Evolutionary conservation across 495 filamentous ascomycete species (phyloP), one percentile per base, ranked within the genome.

Genomic region (Aspergillus ostianus): DNA sequence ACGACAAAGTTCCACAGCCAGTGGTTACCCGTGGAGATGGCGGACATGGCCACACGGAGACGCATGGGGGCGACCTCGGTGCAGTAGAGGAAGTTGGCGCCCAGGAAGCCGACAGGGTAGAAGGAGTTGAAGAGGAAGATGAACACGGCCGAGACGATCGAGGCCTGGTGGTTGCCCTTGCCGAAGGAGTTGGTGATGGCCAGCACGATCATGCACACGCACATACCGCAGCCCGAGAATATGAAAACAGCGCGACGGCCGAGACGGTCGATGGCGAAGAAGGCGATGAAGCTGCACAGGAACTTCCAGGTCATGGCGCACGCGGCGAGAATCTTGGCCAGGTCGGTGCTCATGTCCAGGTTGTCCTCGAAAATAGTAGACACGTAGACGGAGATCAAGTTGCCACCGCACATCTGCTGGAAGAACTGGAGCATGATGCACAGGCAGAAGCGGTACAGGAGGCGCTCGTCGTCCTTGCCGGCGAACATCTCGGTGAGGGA

Each of bases 91-190:
- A 84, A 87, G 56, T 83, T 83, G 30, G 76, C 79, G 29, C 83
- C 83, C 8, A 84, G 68, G 73, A 83, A 87, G 6, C 83, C 84
- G 58, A 82, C 71, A 4, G 83, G 81, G 65, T 84, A 82, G 75
- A 86, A 87, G 46, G 73, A 69, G 67, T 84, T 84, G 73, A 85
- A 87, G 26, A 87, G 70, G 70, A 84, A 84, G 52, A 87, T 77
- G 64, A 84, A 85, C 21, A 79, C 75, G 1, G 78, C 80, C 0
- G 81, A 76, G 2, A 70, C 74, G 47, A 83, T 64, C 18, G 68
- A 70, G 26, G 70, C 63, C n/a, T 51, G 21, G 48, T 71, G 49
- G 67, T 74, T 76, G 53, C 55, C 51, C 51, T 64, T 45, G 58
- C 68, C 59, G 60, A 77, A 68, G 56, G 70, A 71, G 20, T 69